phyloP scores from a whole-genome alignment of 176 grass and related monocot species.

The Rhipidocladum racemiflorum region DNA sequence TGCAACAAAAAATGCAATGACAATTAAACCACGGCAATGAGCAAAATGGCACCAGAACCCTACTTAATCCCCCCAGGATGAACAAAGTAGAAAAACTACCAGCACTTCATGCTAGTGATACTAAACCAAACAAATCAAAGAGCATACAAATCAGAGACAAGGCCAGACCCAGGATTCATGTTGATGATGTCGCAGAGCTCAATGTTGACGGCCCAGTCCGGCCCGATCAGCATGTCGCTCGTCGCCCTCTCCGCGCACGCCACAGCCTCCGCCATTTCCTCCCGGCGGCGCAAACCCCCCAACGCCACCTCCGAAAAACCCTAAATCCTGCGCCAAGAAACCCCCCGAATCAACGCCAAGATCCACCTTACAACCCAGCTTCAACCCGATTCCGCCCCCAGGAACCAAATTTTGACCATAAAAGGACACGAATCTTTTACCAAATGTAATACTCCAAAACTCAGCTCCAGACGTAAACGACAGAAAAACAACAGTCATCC shows the following conservation, averaged over 20 bases:
- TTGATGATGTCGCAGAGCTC: constrained; percentile 99
- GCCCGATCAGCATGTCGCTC: constrained; percentile 85
- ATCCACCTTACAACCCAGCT: constrained; percentile 1
- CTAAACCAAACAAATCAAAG: constrained; percentile 10
- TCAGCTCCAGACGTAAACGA: too few species aligned
- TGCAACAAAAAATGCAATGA: background rate
- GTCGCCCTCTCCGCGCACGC: constrained; percentile 85
- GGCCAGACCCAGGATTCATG: constrained; percentile 73
- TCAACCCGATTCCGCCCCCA: background rate
- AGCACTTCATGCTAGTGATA: background rate
- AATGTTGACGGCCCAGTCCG: constrained; percentile 96
- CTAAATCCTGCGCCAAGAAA: constrained; percentile 34
- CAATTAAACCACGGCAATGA: background rate
- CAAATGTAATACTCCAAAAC: too few species aligned
- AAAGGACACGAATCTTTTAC: background rate
- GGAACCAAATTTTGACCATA: background rate
- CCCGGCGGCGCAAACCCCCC: background rate
- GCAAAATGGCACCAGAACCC: background rate
- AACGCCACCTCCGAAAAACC: constrained; percentile 7
- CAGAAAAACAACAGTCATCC: too few species aligned
- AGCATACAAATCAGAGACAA: constrained; percentile 1
- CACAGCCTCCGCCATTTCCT: constrained; percentile 52
- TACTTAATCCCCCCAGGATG: background rate
- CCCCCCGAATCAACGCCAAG: constrained; percentile 12
- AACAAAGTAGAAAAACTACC: background rate